phyloP scores from a whole-genome alignment of 1,139 yeast genomes.

The Kodamaea ohmeri region DNA sequence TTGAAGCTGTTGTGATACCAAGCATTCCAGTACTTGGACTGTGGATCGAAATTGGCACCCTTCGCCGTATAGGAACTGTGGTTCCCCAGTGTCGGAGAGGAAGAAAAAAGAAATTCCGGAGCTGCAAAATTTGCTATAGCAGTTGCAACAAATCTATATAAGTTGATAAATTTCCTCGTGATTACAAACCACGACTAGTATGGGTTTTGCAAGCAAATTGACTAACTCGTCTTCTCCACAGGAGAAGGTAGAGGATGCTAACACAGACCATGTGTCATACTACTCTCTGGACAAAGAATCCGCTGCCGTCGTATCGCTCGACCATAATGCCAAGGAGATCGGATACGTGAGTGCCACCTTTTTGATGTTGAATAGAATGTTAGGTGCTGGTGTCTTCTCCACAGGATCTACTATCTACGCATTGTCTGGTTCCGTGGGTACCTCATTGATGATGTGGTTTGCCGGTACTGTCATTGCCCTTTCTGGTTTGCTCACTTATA shows the following conservation, averaged over 20 bases:
- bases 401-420: constrained; percentile 75
- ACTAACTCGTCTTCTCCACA: constrained; percentile 14
- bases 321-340: constrained; percentile 52
- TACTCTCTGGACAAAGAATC: constrained; percentile 24
- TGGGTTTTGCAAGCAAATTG: constrained; percentile 16
- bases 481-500: constrained; percentile 70
- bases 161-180: not conserved
- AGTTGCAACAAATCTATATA: constrained; percentile 6
- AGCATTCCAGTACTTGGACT: not conserved
- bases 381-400: constrained; percentile 87
- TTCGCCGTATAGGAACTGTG: constrained; percentile 3
- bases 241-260: constrained; percentile 11
- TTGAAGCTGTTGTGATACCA: no score
- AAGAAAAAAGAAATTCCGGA: constrained; percentile 5
- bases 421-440: constrained; percentile 73
- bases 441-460: constrained; percentile 71
- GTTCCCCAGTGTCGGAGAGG: not conserved
- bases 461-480: constrained; percentile 74
- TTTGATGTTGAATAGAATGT: constrained; percentile 73
- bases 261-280: constrained; percentile 17
- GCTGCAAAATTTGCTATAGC: constrained; percentile 6
- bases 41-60: not conserved
- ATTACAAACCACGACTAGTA: constrained; percentile 4
- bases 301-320: constrained; percentile 43
- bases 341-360: constrained; percentile 71